phyloP scores from a whole-genome alignment of 495 filamentous ascomycete species.

The Geoglossum glabrum region DNA sequence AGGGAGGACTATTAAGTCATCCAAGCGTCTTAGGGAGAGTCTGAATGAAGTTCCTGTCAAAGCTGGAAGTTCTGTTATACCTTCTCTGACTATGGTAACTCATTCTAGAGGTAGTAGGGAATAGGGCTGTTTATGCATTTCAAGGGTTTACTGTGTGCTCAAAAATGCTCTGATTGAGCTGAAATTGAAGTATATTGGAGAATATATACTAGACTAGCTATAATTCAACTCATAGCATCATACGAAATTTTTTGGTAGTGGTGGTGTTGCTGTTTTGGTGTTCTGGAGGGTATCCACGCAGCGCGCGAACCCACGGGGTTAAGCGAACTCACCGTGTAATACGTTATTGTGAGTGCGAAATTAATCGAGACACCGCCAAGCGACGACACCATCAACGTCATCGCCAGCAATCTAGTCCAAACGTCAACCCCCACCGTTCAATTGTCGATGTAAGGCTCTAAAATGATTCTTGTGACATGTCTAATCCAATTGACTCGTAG shows the following conservation, averaged over 20 bases:
- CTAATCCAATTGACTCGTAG: no score
- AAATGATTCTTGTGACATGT: no score
- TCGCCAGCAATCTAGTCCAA: no score
- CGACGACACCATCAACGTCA: no score
- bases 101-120: background rate
- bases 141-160: background rate
- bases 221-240: background rate
- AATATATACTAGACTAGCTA: background rate
- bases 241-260: background rate
- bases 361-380: no score
- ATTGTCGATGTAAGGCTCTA: no score
- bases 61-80: background rate
- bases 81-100: background rate
- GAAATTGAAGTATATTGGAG: background rate
- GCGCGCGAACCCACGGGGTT: no score
- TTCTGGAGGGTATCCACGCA: background rate
- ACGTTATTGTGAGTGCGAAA: no score
- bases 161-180: background rate
- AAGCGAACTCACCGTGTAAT: no score
- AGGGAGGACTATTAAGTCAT: background rate
- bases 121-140: background rate
- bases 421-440: no score
- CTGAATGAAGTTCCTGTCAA: background rate
- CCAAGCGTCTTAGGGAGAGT: background rate
- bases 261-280: background rate